phyloP scores from a whole-genome alignment of 352 stramenopile genomes.

The Aphanomyces invadans region DNA sequence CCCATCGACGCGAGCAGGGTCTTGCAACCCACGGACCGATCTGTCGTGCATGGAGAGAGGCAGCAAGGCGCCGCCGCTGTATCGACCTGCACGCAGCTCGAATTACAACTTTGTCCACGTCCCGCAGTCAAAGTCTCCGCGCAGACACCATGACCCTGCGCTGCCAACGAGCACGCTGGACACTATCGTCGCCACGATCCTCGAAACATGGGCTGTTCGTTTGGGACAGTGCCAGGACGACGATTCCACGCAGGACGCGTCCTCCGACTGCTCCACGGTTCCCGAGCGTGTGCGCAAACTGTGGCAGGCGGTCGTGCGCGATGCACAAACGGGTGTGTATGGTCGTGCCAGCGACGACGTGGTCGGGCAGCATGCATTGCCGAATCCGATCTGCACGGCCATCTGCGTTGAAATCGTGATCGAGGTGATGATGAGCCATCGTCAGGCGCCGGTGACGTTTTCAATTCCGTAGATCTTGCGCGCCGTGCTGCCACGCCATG shows the following conservation, averaged over 20 bases:
- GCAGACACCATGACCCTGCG: neutral
- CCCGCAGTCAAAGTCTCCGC: too few species aligned
- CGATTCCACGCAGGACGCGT: neutral
- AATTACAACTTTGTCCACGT: constrained; percentile 23
- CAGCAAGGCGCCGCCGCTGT: neutral
- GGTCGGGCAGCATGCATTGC: constrained; percentile 1
- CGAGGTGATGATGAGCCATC: constrained; percentile 25
- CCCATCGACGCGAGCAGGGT: too few species aligned
- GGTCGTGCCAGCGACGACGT: too few species aligned
- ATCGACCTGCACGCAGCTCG: neutral
- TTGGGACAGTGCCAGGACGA: neutral
- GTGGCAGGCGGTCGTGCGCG: constrained; percentile 15
- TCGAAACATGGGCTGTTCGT: neutral
- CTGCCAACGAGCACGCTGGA: neutral
- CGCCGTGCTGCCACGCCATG: constrained; percentile 32
- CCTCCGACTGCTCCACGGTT: neutral
- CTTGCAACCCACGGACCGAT: too few species aligned
- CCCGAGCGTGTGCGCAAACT: neutral
- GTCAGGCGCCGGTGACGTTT: too few species aligned
- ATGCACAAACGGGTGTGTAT: neutral
- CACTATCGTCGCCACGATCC: constrained; percentile 1
- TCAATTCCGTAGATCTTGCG: constrained; percentile 32
- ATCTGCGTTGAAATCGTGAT: constrained; percentile 46
- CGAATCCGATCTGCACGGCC: constrained; percentile 50
- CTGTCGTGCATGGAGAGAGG: neutral